phyloP scores from a whole-genome alignment of 83 land plant species.

The Picea abies region DNA sequence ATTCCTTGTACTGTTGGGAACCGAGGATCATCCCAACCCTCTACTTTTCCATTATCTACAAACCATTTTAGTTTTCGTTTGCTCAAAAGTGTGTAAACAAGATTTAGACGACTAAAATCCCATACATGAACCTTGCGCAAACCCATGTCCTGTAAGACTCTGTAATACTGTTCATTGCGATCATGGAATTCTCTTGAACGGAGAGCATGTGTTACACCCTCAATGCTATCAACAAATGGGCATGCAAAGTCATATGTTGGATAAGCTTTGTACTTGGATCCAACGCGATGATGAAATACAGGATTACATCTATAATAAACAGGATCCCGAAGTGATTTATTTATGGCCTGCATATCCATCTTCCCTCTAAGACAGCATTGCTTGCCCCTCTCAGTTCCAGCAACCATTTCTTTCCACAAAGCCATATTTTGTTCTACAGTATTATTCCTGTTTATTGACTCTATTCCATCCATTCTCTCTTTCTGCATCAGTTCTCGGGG shows the following conservation, averaged over 20 bases:
- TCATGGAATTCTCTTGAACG: constrained; percentile 96
- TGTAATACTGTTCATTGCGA: constrained; percentile 89
- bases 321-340: constrained; percentile 90
- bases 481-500: constrained; percentile 91
- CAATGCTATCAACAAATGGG: constrained; percentile 90
- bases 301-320: constrained; percentile 95
- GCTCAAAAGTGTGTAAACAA: constrained; percentile 95
- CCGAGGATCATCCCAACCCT: constrained; percentile 98
- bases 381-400: constrained; percentile 68
- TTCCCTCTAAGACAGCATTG: constrained; percentile 84
- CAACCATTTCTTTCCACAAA: constrained; percentile 92
- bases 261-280: constrained; percentile 84
- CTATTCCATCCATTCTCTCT: constrained; percentile 93
- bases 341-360: constrained; percentile 88
- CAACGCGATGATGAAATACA: constrained; percentile 83
- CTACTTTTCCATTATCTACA: constrained; percentile 92
- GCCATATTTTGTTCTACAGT: constrained; percentile 65
- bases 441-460: constrained; percentile 79
- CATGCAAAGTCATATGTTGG: constrained; percentile 99
- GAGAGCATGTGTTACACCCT: constrained; percentile 95
- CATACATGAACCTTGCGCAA: constrained; percentile 78
- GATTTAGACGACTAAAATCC: constrained; percentile 92
- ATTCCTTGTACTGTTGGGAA: constrained; percentile 97
- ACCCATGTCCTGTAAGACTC: constrained; percentile 84
- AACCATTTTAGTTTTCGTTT: constrained; percentile 97